phyloP scores from a whole-genome alignment of 257 asterid genomes.

The Leptodermis oblonga region DNA sequence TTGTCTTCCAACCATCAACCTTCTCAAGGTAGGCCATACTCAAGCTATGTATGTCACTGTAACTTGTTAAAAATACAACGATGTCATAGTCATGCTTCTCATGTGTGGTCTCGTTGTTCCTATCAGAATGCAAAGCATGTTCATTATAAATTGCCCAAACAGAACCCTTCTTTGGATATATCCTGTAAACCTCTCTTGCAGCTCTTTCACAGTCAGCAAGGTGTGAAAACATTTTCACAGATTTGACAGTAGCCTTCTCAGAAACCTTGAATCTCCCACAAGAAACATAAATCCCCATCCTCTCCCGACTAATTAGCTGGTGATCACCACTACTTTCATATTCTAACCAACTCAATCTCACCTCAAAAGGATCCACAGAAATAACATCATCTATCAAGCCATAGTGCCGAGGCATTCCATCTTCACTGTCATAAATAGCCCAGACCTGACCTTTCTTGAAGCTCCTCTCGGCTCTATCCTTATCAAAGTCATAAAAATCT shows the following conservation, averaged over 20 bases:
- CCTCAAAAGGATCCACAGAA: conserved; percentile 64
- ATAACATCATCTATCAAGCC: conserved; percentile 63
- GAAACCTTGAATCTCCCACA: conserved; percentile 79
- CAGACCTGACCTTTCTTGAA: conserved; percentile 89
- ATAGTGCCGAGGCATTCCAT: conserved; percentile 82
- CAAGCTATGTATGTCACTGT: conserved; percentile 59
- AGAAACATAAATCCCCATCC: conserved; percentile 40
- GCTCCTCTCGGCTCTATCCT: conserved; percentile 62
- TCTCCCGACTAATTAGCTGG: conserved; percentile 36
- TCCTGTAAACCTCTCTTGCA: conserved; percentile 57
- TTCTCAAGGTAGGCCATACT: conserved; percentile 72
- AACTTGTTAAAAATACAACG: conserved; percentile 55
- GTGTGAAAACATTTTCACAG: conserved; percentile 69
- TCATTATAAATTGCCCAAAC: conserved; percentile 67
- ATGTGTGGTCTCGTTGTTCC: conserved; percentile 16
- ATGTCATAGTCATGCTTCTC: conserved; percentile 39
- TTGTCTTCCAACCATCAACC: conserved; percentile 61
- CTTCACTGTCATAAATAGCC: conserved; percentile 77
- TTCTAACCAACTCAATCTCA: conserved; percentile 59
- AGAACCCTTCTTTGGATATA: conserved; percentile 81
- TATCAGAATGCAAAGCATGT: conserved; percentile 22
- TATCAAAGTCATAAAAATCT: conserved; percentile 66
- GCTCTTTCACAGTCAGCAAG: conserved; percentile 62
- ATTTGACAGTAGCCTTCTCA: conserved; percentile 36
- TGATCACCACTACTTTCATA: conserved; percentile 37